Evolutionary conservation across 768 basidiomycete species (phyloP).

Genomic region (Trametes cubensis): DNA sequence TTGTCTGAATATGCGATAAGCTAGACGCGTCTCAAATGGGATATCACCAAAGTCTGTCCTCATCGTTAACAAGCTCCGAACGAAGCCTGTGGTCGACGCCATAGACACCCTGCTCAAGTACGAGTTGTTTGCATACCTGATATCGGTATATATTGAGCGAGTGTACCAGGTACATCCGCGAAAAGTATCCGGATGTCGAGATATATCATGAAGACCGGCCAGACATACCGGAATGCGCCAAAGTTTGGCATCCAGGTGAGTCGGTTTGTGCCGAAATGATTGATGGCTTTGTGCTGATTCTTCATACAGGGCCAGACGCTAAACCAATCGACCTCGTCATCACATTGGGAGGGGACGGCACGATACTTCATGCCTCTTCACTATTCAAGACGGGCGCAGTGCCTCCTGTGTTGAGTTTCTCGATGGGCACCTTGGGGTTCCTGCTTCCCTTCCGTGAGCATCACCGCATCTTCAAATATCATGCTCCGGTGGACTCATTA

Average conservation of each 20-base stretch:
- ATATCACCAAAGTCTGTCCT: slow-evolving; percentile 61
- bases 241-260: slow-evolving; percentile 63
- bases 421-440: slow-evolving; percentile 93
- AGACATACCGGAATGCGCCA: slow-evolving; percentile 52
- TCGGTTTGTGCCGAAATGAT: background rate
- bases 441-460: slow-evolving; percentile 89
- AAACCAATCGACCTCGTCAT: slow-evolving; percentile 83
- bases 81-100: slow-evolving; percentile 73
- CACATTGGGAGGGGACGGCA: slow-evolving; percentile 93
- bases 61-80: slow-evolving; percentile 81
- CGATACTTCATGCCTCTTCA: slow-evolving; percentile 90
- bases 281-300: background rate
- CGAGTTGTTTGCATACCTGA: slow-evolving; percentile 27
- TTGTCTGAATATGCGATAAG: slow-evolving; percentile 16
- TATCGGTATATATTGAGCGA: background rate
- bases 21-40: slow-evolving; percentile 22
- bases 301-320: slow-evolving; percentile 45
- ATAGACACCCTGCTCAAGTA: slow-evolving; percentile 75
- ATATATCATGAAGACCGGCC: slow-evolving; percentile 42
- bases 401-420: slow-evolving; percentile 88
- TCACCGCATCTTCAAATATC: background rate
- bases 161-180: slow-evolving; percentile 31
- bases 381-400: slow-evolving; percentile 90
- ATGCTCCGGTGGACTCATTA: background rate
- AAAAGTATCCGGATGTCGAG: slow-evolving; percentile 35